Evolutionary conservation across 1,139 yeast genomes (phyloP).

Genomic region (Debaryomyces udenii): DNA sequence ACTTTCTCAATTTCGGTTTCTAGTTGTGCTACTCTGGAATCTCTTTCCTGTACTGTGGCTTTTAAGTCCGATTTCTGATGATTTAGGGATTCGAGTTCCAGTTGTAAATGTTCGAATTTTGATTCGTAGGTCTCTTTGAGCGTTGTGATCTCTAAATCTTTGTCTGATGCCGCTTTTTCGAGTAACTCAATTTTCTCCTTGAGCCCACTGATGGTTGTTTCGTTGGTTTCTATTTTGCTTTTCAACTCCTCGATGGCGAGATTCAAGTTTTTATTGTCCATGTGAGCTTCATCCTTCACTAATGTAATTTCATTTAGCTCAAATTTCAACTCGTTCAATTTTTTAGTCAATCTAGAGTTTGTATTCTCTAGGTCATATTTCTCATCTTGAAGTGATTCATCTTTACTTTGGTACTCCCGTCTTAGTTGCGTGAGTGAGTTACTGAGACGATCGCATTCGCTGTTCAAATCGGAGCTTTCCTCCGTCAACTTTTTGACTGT

Average conservation of each 20-base stretch:
- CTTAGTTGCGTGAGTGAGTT: constrained; percentile 50
- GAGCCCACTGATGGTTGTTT: constrained; percentile 25
- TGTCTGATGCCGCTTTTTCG: background rate
- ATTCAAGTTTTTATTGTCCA: constrained; percentile 45
- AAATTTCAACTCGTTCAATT: constrained; percentile 42
- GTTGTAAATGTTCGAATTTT: constrained; percentile 12
- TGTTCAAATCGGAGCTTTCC: constrained; percentile 59
- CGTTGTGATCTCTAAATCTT: constrained; percentile 11
- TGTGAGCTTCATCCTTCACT: constrained; percentile 48
- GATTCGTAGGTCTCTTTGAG: constrained; percentile 16
- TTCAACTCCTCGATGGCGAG: constrained; percentile 52
- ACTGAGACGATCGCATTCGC: constrained; percentile 68
- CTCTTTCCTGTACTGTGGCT: constrained; percentile 9
- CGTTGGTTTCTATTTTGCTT: constrained; percentile 31
- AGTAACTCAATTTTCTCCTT: constrained; percentile 29
- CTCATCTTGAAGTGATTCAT: constrained; percentile 48
- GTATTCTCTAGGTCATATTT: constrained; percentile 47
- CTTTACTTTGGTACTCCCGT: constrained; percentile 46
- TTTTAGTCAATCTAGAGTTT: constrained; percentile 35
- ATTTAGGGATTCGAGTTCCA: constrained; percentile 14
- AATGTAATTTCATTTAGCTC: constrained; percentile 51
- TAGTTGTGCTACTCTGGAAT: constrained; percentile 13
- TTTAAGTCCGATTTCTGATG: constrained; percentile 12
- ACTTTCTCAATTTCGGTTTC: constrained; percentile 22
- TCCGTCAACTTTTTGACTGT: constrained; percentile 38